Evolutionary conservation across 345 rosid species (phyloP), one percentile per base, ranked within the genome.

Genomic region (Euphorbia pulcherrima): DNA sequence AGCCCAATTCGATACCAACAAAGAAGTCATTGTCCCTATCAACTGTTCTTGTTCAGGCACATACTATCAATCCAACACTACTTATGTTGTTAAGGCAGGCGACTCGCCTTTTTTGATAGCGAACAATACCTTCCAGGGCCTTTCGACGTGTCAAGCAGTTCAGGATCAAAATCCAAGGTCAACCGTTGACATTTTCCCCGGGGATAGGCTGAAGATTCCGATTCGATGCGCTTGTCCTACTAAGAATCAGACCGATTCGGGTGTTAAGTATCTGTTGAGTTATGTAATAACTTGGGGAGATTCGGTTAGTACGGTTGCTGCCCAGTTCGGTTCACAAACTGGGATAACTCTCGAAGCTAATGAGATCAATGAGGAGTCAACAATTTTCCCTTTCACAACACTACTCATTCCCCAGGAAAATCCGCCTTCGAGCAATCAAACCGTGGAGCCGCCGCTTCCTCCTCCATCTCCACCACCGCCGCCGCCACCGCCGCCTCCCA

Each of bases 71-170:
- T 68, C 59, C 4, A 85, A 88, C 82, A 74, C 87, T 39, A 74
- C 79, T 21, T 86, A 84, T 65, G 65, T 82, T 27, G 77, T 88
- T 70, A 58, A 56, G 72, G 29, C 17, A 2, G 68, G 39, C 0
- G 75, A 88, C 1, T 54, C 23, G 0, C 70, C 62, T 39, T 37
- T 86, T 8, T 0, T 0, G 10, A 74, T 92, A 52, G 95, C 95
- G 3, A 88, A 84, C 30, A 44, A 79, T 56, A 90, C 87, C 16
- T 83, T 72, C 24, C 86, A 92, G 67, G 98, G 90, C 13, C 83
- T 92, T 24, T 84, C 96, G 2, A 92, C 91, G 2, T 88, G 98
- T 70, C 96, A 90, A 69, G 92, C 96, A 59, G 27, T 92, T 63
- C 72, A 67, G 74, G 72, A 65, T 52, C 83, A 81, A 69, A 83